These are phyloP conservation scores for Populus deltoides DNA, from an alignment of 345 rosid species.

Conservation along the genomic window DNA sequence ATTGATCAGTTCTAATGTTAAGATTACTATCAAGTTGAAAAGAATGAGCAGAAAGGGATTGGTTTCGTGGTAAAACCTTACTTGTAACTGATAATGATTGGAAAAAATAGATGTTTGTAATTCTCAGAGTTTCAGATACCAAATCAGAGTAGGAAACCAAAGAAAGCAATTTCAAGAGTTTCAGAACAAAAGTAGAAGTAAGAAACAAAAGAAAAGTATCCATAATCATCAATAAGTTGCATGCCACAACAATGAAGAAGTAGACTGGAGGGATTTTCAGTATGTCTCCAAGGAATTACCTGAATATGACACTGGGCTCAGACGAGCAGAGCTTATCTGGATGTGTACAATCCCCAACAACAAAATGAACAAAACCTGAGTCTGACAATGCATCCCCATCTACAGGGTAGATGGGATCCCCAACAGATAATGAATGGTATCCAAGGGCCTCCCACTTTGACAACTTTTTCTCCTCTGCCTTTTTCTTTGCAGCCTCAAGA, in stretches of 20 bases:
- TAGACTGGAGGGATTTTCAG: neutral
- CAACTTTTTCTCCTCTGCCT: slow-evolving; percentile 68
- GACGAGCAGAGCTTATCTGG: slow-evolving; percentile 57
- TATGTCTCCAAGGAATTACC: slow-evolving; percentile 36
- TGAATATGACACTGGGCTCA: slow-evolving; percentile 72
- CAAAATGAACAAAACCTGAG: slow-evolving; percentile 64
- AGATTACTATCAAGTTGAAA: too few relatives aligned
- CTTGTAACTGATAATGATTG: neutral
- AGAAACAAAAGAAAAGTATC: neutral
- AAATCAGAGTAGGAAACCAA: neutral
- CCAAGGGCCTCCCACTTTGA: slow-evolving; percentile 71
- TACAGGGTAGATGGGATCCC: slow-evolving; percentile 44
- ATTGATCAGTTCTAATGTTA: too few relatives aligned
- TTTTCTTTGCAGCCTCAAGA: slow-evolving; percentile 62
- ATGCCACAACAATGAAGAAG: too few relatives aligned
- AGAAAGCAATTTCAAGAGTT: neutral
- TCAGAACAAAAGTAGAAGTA: neutral
- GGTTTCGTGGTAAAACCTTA: neutral
- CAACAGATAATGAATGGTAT: slow-evolving; percentile 62
- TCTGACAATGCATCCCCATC: slow-evolving; percentile 45
- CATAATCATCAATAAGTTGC: too few relatives aligned
- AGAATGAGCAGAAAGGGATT: neutral
- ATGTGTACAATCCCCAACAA: slow-evolving; percentile 78
- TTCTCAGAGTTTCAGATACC: neutral
- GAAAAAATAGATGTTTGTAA: neutral